Conservation (phyloP, 768 basidiomycete genomes). For the Agaricus sinodeliciosus region DNA sequence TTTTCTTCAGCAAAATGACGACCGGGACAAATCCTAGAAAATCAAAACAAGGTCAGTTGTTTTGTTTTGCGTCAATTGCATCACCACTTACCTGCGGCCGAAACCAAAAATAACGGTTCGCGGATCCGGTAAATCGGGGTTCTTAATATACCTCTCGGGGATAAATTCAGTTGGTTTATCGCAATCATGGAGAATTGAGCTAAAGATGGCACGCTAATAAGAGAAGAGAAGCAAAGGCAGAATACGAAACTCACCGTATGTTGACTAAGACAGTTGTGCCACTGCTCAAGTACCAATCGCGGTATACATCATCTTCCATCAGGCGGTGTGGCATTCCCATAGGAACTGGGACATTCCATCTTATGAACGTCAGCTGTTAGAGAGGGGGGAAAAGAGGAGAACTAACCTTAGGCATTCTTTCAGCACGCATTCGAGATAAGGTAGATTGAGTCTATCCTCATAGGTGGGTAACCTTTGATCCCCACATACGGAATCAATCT, state of each 20-base stretch:
- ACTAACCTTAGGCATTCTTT: slow-evolving; percentile 42
- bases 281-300: slow-evolving; percentile 37
- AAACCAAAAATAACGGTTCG: slow-evolving; percentile 49
- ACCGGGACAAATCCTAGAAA: slow-evolving; percentile 46
- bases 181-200: slow-evolving; percentile 38
- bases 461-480: slow-evolving; percentile 39
- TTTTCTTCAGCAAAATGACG: slow-evolving; percentile 43
- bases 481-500: slow-evolving; percentile 44
- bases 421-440: slow-evolving; percentile 40
- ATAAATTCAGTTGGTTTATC: slow-evolving; percentile 38
- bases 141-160: slow-evolving; percentile 43
- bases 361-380: slow-evolving; percentile 15
- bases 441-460: slow-evolving; percentile 35
- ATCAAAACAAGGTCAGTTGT: neutral
- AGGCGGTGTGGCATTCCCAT: slow-evolving; percentile 46
- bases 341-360: slow-evolving; percentile 43
- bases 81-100: slow-evolving; percentile 38
- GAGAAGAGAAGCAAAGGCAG: neutral
- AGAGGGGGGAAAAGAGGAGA: neutral
- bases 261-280: slow-evolving; percentile 38
- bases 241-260: slow-evolving; percentile 29
- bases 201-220: slow-evolving; percentile 11
- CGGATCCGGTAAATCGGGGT: slow-evolving; percentile 35
- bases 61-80: neutral
- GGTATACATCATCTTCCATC: slow-evolving; percentile 45